Evolutionary conservation across 2,329 filamentous ascomycete species (phyloP), one percentile per base, ranked within the genome.

Genomic region (Neonectria magnoliae): DNA sequence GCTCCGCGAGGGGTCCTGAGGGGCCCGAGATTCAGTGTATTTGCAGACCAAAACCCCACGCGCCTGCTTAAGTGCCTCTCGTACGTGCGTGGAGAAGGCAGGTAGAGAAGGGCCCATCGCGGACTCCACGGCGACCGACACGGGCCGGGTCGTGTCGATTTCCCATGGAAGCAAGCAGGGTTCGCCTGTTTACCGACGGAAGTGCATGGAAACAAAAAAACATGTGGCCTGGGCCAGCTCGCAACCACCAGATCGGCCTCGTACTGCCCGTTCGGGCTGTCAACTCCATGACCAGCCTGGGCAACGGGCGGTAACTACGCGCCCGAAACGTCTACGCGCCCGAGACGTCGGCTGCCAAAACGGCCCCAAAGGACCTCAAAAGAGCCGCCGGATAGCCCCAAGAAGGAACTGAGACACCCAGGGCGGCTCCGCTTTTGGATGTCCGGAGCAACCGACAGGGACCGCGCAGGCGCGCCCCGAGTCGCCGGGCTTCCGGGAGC

Each of bases 1-100:
- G n/a, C 9, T 16, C 6, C 14, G 25, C 6, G 5, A 25, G 25
- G 25, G 22, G 25, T 5, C 25, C 25, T 13, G 47, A 60, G 52
- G 18, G 18, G 42, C 47, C 20, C 36, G 27, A 38, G 38, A 59
- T 36, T 20, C 14, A n/a, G 16, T 31, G 27, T 36, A 51, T 51
- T 51, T 51, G n/a, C 29, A 51, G 48, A 51, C 45, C 48, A 9
- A 33, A 22, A 18, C 48, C 9, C 48, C 48, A 33, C 48, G 29
- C 27, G n/a, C 48, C n/a, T 51, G 48, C 48, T 20, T 33, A 51
- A 51, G 48, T 51, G 29, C 3, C 36, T 29, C 48, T 51, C 48
- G 48, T 51, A 51, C 27, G 14, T 18, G 48, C 18, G 45, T 27
- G 6, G 45, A n/a, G 29, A 16, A 33, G 10, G n/a, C 48, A 33